A percentile compares a stretch with the other conserved stretches of the same genome.
Evolutionary conservation across 345 rosid genomes (phyloP).

Genomic region (Melaleuca alternifolia): DNA sequence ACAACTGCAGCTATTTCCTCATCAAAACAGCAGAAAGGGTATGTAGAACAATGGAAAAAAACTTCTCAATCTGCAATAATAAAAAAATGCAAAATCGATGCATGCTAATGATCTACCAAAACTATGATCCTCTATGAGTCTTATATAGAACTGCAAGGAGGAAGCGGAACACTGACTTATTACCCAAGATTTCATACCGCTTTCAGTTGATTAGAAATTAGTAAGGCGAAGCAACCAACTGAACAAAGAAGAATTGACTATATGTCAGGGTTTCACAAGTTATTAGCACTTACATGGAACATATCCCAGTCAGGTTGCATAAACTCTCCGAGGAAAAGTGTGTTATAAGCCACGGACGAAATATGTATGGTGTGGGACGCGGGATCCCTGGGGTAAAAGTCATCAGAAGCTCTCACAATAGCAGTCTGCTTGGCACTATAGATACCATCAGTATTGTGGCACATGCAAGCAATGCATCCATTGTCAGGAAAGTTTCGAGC

Average conservation of each 20-base stretch:
- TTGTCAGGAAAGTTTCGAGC: slow-evolving; percentile 75
- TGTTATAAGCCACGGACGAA: slow-evolving; percentile 85
- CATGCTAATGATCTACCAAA: neutral
- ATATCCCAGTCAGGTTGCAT: slow-evolving; percentile 99
- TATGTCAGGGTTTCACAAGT: neutral
- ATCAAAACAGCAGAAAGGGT: neutral
- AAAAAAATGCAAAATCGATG: neutral
- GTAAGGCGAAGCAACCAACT: neutral
- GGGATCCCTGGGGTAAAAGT: slow-evolving; percentile 85
- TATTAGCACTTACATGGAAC: slow-evolving; percentile 90
- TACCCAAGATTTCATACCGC: too few species aligned
- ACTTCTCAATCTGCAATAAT: neutral
- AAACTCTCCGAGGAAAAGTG: slow-evolving; percentile 91
- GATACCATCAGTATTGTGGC: slow-evolving; percentile 89
- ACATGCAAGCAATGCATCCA: slow-evolving; percentile 96
- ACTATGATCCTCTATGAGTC: neutral
- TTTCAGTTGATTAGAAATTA: neutral
- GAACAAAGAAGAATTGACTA: neutral
- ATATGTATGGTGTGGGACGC: slow-evolving; percentile 96
- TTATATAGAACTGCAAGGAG: neutral
- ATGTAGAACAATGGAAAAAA: neutral
- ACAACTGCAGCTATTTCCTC: neutral
- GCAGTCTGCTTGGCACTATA: slow-evolving; percentile 95
- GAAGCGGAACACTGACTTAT: neutral
- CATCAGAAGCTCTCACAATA: slow-evolving; percentile 92